These are phyloP conservation scores for Paramyrothecium sp. DNA, from an alignment of 2,329 filamentous ascomycete genomes.

Conservation along the genomic window DNA sequence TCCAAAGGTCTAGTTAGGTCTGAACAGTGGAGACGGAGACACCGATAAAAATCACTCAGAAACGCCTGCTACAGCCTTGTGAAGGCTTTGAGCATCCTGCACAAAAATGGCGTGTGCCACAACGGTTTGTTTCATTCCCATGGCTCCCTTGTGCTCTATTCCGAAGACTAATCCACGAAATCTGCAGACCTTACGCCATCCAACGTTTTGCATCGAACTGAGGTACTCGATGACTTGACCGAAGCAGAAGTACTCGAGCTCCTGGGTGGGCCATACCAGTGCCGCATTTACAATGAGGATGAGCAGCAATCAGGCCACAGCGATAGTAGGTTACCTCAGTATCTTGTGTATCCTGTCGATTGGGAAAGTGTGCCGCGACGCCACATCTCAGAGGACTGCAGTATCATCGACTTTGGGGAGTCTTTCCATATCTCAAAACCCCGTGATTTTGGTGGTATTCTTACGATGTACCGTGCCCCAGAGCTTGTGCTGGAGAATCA, in stretches of 20 bases:
- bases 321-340: conserved; percentile 11
- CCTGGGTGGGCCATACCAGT: conserved; percentile 10
- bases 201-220: conserved; percentile 22
- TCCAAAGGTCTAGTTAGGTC: conserved; percentile 15
- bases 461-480: conserved; percentile 23
- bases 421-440: conserved; percentile 11
- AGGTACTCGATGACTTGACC: conserved; percentile 15
- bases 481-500: conserved; percentile 19
- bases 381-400: conserved; percentile 13
- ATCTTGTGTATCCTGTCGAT: conserved; percentile 17
- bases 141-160: neutral
- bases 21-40: conserved; percentile 7
- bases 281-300: conserved; percentile 5
- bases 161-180: neutral
- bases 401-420: conserved; percentile 21
- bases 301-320: conserved; percentile 8
- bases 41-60: conserved; percentile 8
- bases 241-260: conserved; percentile 16
- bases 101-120: conserved; percentile 24
- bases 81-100: conserved; percentile 19
- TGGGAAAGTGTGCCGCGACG: neutral
- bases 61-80: conserved; percentile 16
- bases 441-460: conserved; percentile 21
- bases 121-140: conserved; percentile 17
- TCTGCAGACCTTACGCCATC: conserved; percentile 19